These are phyloP conservation scores for Crithidia thermophila DNA, from an alignment of 208 protist genomes.

Conservation along the genomic window DNA sequence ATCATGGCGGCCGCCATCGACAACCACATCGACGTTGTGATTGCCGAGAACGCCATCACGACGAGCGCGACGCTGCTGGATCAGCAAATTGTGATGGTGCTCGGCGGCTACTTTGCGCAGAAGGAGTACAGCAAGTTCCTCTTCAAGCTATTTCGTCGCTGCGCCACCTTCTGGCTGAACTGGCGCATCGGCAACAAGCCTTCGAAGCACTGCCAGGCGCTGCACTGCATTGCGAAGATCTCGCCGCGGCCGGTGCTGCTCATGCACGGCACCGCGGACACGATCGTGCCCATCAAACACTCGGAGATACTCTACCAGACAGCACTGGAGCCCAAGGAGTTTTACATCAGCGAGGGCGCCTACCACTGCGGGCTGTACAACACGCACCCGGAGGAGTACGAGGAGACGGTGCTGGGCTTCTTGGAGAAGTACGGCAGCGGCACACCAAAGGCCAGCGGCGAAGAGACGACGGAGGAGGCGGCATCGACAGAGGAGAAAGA, in stretches of 20 bases:
- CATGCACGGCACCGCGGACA: slow-evolving; percentile 91
- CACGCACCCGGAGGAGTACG: slow-evolving; percentile 80
- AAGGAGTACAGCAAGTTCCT: slow-evolving; percentile 55
- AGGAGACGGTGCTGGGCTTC: slow-evolving; percentile 64
- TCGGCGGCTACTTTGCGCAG: slow-evolving; percentile 81
- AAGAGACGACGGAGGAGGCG: too few relatives aligned
- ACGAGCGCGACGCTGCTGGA: slow-evolving; percentile 82
- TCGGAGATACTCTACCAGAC: slow-evolving; percentile 76
- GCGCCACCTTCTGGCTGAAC: slow-evolving; percentile 83
- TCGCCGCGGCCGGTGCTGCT: slow-evolving; percentile 82
- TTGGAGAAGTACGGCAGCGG: slow-evolving; percentile 42
- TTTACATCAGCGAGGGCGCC: slow-evolving; percentile 84
- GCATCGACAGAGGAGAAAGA: slow-evolving; percentile 11
- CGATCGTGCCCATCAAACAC: slow-evolving; percentile 83
- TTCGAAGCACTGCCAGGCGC: slow-evolving; percentile 79
- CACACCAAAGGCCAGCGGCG: background rate
- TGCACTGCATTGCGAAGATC: slow-evolving; percentile 83
- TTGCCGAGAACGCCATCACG: slow-evolving; percentile 91
- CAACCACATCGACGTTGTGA: slow-evolving; percentile 82
- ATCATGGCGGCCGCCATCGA: slow-evolving; percentile 92
- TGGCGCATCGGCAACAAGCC: slow-evolving; percentile 87
- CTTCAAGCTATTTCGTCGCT: slow-evolving; percentile 69
- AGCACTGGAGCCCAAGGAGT: slow-evolving; percentile 85
- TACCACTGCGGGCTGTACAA: slow-evolving; percentile 94
- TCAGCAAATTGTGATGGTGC: slow-evolving; percentile 66